Evolutionary conservation across 2,329 filamentous ascomycete species (phyloP).

Genomic region (Aspergillus sp.): DNA sequence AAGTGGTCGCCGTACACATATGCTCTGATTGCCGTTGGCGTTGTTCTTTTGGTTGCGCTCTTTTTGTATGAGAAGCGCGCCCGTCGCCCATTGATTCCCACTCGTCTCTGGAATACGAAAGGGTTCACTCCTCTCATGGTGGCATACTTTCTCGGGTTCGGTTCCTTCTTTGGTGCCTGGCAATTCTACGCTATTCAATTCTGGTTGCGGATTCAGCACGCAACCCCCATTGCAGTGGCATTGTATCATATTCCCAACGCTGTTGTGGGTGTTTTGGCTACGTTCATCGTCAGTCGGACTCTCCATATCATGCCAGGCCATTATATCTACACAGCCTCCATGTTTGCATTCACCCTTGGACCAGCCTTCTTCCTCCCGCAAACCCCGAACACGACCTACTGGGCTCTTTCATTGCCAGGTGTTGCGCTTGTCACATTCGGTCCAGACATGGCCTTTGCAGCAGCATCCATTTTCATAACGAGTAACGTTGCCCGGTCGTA

Average conservation of each 20-base stretch:
- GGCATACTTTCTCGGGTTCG: constrained; percentile 41
- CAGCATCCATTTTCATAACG: constrained; percentile 47
- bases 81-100: constrained; percentile 42
- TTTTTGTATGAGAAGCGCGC: constrained; percentile 44
- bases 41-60: constrained; percentile 43
- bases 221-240: constrained; percentile 36
- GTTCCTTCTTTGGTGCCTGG: constrained; percentile 40
- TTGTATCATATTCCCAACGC: constrained; percentile 44
- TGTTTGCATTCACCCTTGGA: constrained; percentile 37
- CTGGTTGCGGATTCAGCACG: constrained; percentile 35
- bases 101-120: constrained; percentile 38
- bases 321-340: constrained; percentile 42
- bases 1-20: constrained; percentile 49
- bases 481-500: constrained; percentile 43
- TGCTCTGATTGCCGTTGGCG: constrained; percentile 42
- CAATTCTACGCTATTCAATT: constrained; percentile 39
- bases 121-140: constrained; percentile 41
- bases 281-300: constrained; percentile 43
- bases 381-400: constrained; percentile 38
- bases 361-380: constrained; percentile 39
- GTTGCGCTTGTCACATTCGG: constrained; percentile 44
- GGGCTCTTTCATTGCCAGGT: constrained; percentile 42
- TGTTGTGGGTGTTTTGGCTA: constrained; percentile 41
- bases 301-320: constrained; percentile 44
- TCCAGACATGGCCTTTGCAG: constrained; percentile 44